Conservation (phyloP, 139 green algal genomes). For the Tetradesmus obliquus region DNA sequence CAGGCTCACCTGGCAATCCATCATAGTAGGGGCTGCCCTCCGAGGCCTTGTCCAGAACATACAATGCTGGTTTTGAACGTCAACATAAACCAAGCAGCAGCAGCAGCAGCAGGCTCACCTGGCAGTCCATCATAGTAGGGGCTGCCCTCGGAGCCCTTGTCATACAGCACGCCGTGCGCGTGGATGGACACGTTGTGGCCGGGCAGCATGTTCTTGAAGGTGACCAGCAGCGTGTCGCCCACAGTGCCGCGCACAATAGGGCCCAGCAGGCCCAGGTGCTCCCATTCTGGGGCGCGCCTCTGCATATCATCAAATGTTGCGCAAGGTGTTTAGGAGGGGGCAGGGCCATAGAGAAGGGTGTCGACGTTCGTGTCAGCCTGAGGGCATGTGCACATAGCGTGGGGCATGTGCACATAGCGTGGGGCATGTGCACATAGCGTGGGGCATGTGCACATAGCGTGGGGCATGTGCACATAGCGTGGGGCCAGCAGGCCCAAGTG, state of each 20-base stretch:
- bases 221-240: slow-evolving; percentile 70
- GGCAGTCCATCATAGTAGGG: slow-evolving; percentile 73
- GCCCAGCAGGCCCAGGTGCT: slow-evolving; percentile 77
- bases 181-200: slow-evolving; percentile 63
- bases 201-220: slow-evolving; percentile 47
- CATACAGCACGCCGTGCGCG: slow-evolving; percentile 80
- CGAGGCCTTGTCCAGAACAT: slow-evolving; percentile 55
- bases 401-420: too few species aligned
- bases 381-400: too few species aligned
- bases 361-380: too few species aligned
- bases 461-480: too few species aligned
- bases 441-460: too few species aligned
- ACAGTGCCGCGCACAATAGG: slow-evolving; percentile 72
- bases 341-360: too few species aligned
- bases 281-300: slow-evolving; percentile 42
- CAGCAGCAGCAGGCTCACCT: not conserved
- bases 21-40: slow-evolving; percentile 80
- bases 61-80: too few species aligned
- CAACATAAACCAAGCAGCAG: not conserved
- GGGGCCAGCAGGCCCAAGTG: too few species aligned
- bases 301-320: not conserved
- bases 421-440: too few species aligned
- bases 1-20: slow-evolving; percentile 47
- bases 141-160: slow-evolving; percentile 74
- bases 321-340: not conserved